Evolutionary conservation across 1,139 yeast species (phyloP).

Genomic region (Yamadazyma trypodendri): DNA sequence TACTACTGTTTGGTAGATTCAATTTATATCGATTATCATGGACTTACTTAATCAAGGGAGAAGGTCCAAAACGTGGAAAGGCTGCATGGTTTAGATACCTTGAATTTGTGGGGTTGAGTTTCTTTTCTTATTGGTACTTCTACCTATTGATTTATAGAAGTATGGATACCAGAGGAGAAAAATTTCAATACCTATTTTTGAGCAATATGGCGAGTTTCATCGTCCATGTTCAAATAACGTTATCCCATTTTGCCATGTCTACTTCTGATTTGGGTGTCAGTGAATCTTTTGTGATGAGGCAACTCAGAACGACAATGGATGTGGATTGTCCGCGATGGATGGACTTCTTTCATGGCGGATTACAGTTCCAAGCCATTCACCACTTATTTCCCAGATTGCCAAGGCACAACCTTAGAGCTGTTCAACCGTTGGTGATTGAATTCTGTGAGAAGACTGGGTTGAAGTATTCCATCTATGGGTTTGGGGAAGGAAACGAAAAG

Average conservation of each 20-base stretch:
- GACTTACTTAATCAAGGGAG: slow-evolving; percentile 67
- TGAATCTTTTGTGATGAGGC: slow-evolving; percentile 81
- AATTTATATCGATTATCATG: slow-evolving; percentile 80
- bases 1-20: slow-evolving; percentile 80
- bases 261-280: slow-evolving; percentile 80
- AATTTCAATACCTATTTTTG: slow-evolving; percentile 61
- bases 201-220: slow-evolving; percentile 84
- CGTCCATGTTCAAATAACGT: slow-evolving; percentile 87
- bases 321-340: slow-evolving; percentile 93
- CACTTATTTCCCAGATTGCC: slow-evolving; percentile 90
- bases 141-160: slow-evolving; percentile 56
- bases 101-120: slow-evolving; percentile 66
- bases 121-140: slow-evolving; percentile 79
- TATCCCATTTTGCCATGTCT: slow-evolving; percentile 92
- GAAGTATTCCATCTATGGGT: slow-evolving; percentile 81
- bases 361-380: slow-evolving; percentile 89
- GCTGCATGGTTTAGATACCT: slow-evolving; percentile 86
- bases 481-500: slow-evolving; percentile 69
- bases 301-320: slow-evolving; percentile 89
- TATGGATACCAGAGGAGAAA: slow-evolving; percentile 50
- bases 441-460: slow-evolving; percentile 81
- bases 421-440: slow-evolving; percentile 68
- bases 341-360: slow-evolving; percentile 88
- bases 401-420: slow-evolving; percentile 76
- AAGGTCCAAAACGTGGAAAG: slow-evolving; percentile 76